Conservation (phyloP, 768 basidiomycete genomes). For the Sutorius australiensis region DNA sequence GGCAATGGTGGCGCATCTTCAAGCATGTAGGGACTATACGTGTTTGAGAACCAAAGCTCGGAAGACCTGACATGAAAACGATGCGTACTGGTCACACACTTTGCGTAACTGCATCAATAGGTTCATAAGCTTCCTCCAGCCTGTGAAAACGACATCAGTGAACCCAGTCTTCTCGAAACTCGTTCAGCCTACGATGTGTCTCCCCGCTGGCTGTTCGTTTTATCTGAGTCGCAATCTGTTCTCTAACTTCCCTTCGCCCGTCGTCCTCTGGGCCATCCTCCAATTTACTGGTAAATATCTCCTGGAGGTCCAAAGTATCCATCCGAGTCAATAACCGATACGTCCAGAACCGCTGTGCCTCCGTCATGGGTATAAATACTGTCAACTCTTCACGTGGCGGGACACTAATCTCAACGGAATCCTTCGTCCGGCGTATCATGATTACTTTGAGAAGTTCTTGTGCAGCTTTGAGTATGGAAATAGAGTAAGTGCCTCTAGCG, state of each 20-base stretch:
- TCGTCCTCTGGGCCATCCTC: constrained; percentile 31
- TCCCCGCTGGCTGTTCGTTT: constrained; percentile 29
- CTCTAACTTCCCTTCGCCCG: constrained; percentile 39
- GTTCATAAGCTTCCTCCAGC: constrained; percentile 58
- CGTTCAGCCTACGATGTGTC: constrained; percentile 25
- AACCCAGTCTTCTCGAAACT: background rate
- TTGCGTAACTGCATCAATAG: constrained; percentile 68
- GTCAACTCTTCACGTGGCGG: constrained; percentile 58
- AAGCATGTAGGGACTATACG: constrained; percentile 49
- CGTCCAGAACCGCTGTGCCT: constrained; percentile 62
- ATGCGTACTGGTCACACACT: constrained; percentile 63
- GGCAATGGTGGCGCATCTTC: constrained; percentile 47
- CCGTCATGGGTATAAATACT: constrained; percentile 54
- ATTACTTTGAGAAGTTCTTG: constrained; percentile 46
- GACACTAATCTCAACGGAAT: constrained; percentile 43
- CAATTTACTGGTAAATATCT: constrained; percentile 41
- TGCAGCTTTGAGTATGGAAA: constrained; percentile 45
- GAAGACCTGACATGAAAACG: background rate
- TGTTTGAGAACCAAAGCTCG: constrained; percentile 2
- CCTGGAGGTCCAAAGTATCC: constrained; percentile 44
- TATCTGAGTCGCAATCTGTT: constrained; percentile 38
- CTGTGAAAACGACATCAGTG: constrained; percentile 26
- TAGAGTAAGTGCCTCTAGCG: constrained; percentile 46
- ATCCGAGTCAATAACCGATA: constrained; percentile 51
- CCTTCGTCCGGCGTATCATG: constrained; percentile 63